Base-by-base conservation (phyloP, 257 asterid genomes). In the Cordia subcordata region DNA sequence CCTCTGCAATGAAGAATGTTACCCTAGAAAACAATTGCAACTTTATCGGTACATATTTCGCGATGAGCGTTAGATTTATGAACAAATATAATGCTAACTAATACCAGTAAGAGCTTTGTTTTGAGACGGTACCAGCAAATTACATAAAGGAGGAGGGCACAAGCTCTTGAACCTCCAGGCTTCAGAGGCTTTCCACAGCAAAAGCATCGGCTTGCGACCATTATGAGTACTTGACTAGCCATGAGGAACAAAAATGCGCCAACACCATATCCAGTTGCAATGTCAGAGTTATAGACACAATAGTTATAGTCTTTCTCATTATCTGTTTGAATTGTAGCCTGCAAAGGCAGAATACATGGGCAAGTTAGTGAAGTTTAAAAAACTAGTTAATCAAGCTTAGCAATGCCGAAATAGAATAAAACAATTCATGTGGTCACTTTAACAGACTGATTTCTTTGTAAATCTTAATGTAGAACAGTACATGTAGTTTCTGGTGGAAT, bases 91-190 rank as follows among this genome's bases (percentile, higher is more conserved):
- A 15, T 12, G 18, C 11, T 3, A 1, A 13, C 27, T 53, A 22
- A 51, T 19, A 16, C 54, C 42, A 21, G 23, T 1, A n/a, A 10
- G 4, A 13, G 22, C 19, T 15, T 17, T 10, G 12, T 10, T 38
- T 40, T 15, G 56, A 6, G 32, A 22, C 52, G 22, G 39, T 82
- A 88, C 99, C 99, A 93, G 87, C 97, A 85, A 40, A 87, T 50
- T 21, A 89, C 77, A 81, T 86, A 89, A 39, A 93, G 94, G 53
- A 93, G 46, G 37, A 85, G 75, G 5, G 96, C 94, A 49, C 95
- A 87, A 69, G 97, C 94, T 71, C 99, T 79, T 10, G 99, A 86
- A 65, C 96, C 94, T 35, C 96, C 96, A 0, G 96, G 99, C 51
- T 71, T 86, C 21, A 93, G 73, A 16, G 99, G 82, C 65, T 67